Percentiles rank a stretch among this genome's conserved stretches.
Conservation (phyloP, 2,329 filamentous ascomycete genomes). For the Epicoccum sorghinum region DNA sequence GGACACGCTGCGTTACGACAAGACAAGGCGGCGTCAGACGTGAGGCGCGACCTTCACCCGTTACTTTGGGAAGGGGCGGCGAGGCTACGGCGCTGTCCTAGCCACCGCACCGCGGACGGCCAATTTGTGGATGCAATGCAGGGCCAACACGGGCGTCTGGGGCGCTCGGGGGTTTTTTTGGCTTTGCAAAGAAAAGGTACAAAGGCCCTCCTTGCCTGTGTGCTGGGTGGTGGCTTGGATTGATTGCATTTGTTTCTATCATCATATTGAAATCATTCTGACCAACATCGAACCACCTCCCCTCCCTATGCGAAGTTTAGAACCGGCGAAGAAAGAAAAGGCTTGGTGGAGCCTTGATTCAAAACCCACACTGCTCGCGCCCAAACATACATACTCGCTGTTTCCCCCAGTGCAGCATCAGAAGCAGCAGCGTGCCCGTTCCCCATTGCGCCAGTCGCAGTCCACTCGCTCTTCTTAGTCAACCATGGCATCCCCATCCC, state of each 20-base stretch:
- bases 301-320: constrained; percentile 6
- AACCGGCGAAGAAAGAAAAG: constrained; percentile 17
- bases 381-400: constrained; percentile 8
- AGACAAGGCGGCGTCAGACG: too few species aligned
- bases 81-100: constrained; percentile 9
- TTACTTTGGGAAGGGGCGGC: constrained; percentile 12
- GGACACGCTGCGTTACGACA: too few species aligned
- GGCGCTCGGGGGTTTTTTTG: background rate
- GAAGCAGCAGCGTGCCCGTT: constrained; percentile 5
- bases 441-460: background rate
- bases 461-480: background rate
- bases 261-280: too few species aligned
- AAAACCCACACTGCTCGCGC: constrained; percentile 2
- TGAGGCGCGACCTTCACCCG: background rate
- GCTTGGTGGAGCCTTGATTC: constrained; percentile 16
- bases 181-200: background rate
- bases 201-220: background rate
- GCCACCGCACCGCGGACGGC: background rate
- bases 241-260: too few species aligned
- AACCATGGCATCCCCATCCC: background rate
- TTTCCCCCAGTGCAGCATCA: constrained; percentile 5
- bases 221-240: too few species aligned
- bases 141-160: background rate
- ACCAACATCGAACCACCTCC: too few species aligned
- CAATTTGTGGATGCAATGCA: constrained; percentile 5